phyloP scores from a whole-genome alignment of 2,329 filamentous ascomycete species.

The Lojkania enalia region DNA sequence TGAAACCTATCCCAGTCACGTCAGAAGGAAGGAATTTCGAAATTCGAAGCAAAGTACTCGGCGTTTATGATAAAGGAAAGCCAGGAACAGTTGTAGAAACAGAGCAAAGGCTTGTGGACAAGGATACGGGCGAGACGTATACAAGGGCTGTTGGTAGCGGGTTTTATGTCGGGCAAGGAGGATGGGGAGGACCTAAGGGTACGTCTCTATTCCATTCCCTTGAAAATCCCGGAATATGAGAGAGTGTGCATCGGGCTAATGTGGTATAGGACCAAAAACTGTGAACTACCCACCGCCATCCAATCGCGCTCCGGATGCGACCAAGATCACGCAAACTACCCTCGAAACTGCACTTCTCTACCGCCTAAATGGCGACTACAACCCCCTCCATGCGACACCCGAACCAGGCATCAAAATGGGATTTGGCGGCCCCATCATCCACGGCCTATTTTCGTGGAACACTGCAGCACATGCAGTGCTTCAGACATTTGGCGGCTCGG shows the following conservation, averaged over 20 bases:
- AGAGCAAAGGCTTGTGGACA: conserved; percentile 76
- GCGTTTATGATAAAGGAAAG: conserved; percentile 88
- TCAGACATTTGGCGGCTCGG: conserved; percentile 71
- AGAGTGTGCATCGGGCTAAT: not conserved
- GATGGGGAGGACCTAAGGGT: conserved; percentile 89
- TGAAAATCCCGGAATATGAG: not conserved
- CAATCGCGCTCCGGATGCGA: conserved; percentile 69
- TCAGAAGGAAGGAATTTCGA: conserved; percentile 76
- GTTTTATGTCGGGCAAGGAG: conserved; percentile 80
- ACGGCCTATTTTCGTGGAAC: conserved; percentile 89
- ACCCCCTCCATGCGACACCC: conserved; percentile 85
- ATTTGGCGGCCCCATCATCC: conserved; percentile 85
- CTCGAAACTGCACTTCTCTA: conserved; percentile 64
- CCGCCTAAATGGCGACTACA: conserved; percentile 89
- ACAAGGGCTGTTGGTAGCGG: conserved; percentile 67
- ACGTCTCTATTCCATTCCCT: not conserved
- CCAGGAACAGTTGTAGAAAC: conserved; percentile 80
- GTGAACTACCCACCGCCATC: conserved; percentile 77
- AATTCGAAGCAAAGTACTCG: conserved; percentile 74
- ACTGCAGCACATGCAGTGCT: conserved; percentile 73
- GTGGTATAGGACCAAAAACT: conserved; percentile 65
- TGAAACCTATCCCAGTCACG: conserved; percentile 73
- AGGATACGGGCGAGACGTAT: conserved; percentile 69
- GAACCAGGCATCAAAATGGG: conserved; percentile 88
- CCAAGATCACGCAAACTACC: conserved; percentile 71